Evolutionary conservation across 2,329 filamentous ascomycete genomes (phyloP).

Genomic region (Aaosphaeria pasadenensis): DNA sequence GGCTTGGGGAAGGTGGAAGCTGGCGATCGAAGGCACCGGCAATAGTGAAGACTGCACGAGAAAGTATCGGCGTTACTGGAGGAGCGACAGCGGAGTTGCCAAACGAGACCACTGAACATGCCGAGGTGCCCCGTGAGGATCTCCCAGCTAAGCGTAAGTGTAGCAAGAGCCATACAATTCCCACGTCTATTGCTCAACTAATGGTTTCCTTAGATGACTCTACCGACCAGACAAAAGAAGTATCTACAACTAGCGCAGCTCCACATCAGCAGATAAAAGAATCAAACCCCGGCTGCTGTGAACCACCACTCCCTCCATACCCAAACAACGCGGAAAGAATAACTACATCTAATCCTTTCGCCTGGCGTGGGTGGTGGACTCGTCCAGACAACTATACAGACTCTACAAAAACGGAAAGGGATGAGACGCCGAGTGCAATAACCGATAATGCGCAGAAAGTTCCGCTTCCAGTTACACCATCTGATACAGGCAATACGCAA

Average conservation of each 20-base stretch:
- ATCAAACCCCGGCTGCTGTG: slow-evolving; percentile 9
- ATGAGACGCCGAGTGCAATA: slow-evolving; percentile 13
- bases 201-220: slow-evolving; percentile 41
- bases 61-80: slow-evolving; percentile 45
- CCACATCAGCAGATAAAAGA: background rate
- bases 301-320: slow-evolving; percentile 45
- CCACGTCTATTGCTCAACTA: slow-evolving; percentile 45
- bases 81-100: slow-evolving; percentile 42
- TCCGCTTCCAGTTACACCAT: slow-evolving; percentile 38
- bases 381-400: slow-evolving; percentile 47
- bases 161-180: slow-evolving; percentile 44
- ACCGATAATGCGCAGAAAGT: slow-evolving; percentile 39
- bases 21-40: slow-evolving; percentile 48
- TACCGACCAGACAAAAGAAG: slow-evolving; percentile 24
- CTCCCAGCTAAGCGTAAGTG: slow-evolving; percentile 44
- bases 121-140: slow-evolving; percentile 28
- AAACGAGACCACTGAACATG: slow-evolving; percentile 25
- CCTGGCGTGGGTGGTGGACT: slow-evolving; percentile 52
- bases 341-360: slow-evolving; percentile 20
- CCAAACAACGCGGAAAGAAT: slow-evolving; percentile 20
- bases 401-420: slow-evolving; percentile 26
- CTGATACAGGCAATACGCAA: slow-evolving; percentile 30
- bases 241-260: background rate
- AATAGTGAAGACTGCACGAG: slow-evolving; percentile 45
- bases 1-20: slow-evolving; percentile 43